phyloP scores from a whole-genome alignment of 2,329 filamentous ascomycete species.

The Sclerotinia borealis region DNA sequence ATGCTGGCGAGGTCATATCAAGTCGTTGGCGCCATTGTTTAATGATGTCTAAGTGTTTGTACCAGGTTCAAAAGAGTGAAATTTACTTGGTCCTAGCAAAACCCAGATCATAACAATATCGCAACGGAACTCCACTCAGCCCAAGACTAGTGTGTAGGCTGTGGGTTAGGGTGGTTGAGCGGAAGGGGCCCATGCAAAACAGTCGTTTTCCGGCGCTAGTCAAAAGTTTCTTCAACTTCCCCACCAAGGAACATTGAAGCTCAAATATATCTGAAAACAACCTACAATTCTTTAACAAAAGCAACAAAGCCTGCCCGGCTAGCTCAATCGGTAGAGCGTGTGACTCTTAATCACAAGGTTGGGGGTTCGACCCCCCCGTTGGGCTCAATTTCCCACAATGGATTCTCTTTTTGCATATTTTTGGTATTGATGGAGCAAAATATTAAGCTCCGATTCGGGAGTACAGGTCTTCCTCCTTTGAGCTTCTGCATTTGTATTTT shows the following conservation, averaged over 20 bases:
- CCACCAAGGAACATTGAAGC: not conserved
- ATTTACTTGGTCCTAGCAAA: no score
- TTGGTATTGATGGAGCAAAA: no score
- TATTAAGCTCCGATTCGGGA: not conserved
- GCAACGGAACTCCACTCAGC: not conserved
- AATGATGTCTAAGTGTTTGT: no score
- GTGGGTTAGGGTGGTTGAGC: not conserved
- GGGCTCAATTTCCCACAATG: conserved; percentile 8
- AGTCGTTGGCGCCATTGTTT: no score
- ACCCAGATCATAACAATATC: not conserved
- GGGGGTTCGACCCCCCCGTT: conserved; percentile 9
- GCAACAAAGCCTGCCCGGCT: conserved; percentile 19
- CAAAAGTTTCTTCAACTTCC: not conserved
- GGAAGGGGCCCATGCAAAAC: not conserved
- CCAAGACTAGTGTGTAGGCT: not conserved
- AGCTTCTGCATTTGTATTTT: not conserved
- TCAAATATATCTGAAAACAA: not conserved
- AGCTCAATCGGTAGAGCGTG: conserved; percentile 33
- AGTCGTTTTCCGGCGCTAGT: not conserved
- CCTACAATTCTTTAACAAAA: accelerated
- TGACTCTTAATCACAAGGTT: conserved; percentile 25
- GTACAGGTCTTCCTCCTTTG: not conserved
- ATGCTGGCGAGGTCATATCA: no score
- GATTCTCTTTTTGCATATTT: not conserved
- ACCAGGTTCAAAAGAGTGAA: no score